phyloP scores from a whole-genome alignment of 2,329 filamentous ascomycete species.

The Stagonosporopsis chrysanthemi region DNA sequence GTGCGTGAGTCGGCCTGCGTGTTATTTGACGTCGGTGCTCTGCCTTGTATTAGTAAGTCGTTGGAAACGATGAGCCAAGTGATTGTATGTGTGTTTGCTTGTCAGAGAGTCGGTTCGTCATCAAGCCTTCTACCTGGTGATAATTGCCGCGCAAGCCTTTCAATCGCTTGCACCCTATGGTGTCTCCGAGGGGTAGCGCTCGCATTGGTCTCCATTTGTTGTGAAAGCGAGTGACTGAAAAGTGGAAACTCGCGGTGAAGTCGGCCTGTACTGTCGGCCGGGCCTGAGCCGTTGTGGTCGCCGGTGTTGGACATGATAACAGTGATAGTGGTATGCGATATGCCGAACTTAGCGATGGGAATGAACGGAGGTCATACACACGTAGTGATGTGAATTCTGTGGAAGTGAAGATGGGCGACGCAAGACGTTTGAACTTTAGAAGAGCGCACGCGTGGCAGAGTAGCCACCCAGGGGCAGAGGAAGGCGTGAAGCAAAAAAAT shows the following conservation, averaged over 20 bases:
- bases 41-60: not conserved
- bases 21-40: not conserved
- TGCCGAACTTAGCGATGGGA: not conserved
- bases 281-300: not conserved
- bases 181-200: no score
- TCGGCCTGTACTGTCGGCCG: not conserved
- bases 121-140: constrained; percentile 2
- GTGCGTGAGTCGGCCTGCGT: not conserved
- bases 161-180: not conserved
- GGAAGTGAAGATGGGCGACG: no score
- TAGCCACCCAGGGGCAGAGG: not conserved
- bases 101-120: constrained; percentile 1
- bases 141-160: constrained; percentile 5
- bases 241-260: not conserved
- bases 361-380: not conserved
- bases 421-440: no score
- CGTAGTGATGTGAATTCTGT: not conserved
- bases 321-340: constrained; percentile 9
- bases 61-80: not conserved
- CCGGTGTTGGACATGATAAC: constrained; percentile 20
- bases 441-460: no score
- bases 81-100: not conserved
- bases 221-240: not conserved
- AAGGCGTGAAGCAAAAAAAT: not conserved
- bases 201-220: not conserved